Percentiles rank a stretch among this genome's conserved stretches.
phyloP scores from a whole-genome alignment of 768 basidiomycete genomes.

The Heimioporus sp. region DNA sequence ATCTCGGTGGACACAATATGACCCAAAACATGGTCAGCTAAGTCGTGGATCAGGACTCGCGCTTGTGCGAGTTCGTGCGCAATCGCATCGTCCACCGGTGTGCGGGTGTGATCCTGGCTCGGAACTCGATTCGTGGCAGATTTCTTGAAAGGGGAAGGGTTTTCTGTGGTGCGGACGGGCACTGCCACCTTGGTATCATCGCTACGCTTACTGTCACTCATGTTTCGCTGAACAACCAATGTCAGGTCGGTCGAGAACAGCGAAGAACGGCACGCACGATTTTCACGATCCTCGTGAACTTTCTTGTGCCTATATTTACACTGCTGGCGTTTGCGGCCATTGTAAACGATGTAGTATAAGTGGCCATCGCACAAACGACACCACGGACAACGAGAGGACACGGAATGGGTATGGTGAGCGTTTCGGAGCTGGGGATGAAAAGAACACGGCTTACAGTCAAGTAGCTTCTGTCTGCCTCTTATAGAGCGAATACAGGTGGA shows the following conservation, averaged over 20 bases:
- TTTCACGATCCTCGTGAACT: not conserved
- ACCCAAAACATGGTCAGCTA: slow-evolving; percentile 14
- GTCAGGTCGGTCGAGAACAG: not conserved
- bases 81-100: not conserved
- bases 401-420: not conserved
- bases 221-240: not conserved
- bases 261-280: not conserved
- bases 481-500: not conserved
- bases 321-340: not conserved
- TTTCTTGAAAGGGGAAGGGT: slow-evolving; percentile 3
- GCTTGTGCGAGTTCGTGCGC: slow-evolving; percentile 6
- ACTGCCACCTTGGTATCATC: not conserved
- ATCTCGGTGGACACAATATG: slow-evolving; percentile 2
- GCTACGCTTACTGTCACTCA: not conserved
- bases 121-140: not conserved
- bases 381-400: not conserved
- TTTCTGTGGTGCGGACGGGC: not conserved
- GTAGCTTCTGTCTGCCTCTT: not conserved
- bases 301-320: not conserved
- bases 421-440: not conserved
- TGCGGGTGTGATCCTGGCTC: not conserved
- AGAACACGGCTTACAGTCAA: not conserved
- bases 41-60: slow-evolving; percentile 7
- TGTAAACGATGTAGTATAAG: not conserved
- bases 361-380: not conserved